Conservation (phyloP, 768 basidiomycete genomes). For the Boletellus ananas region DNA sequence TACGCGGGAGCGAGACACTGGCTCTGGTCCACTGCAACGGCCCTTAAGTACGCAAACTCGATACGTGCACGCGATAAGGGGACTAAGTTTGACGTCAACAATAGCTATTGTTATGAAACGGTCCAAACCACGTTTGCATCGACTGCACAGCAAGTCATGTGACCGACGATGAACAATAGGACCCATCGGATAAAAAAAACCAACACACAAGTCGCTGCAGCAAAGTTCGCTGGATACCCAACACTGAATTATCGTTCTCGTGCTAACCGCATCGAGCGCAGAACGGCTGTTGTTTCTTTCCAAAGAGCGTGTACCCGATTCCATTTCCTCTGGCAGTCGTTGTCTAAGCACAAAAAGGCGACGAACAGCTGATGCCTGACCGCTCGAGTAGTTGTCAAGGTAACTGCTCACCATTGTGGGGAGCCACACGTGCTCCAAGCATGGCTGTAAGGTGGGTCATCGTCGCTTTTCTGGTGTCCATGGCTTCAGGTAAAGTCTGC, state of each 20-base stretch:
- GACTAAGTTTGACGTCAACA: conserved; percentile 19
- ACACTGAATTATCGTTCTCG: conserved; percentile 1
- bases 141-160: conserved; percentile 17
- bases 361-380: not conserved
- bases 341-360: conserved; percentile 1
- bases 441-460: not conserved
- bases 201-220: conserved; percentile 5
- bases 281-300: conserved; percentile 12
- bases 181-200: conserved; percentile 1
- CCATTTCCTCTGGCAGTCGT: not conserved
- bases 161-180: conserved; percentile 26
- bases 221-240: conserved; percentile 8
- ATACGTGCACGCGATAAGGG: conserved; percentile 4
- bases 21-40: conserved; percentile 1
- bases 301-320: not conserved
- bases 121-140: not conserved
- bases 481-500: conserved; percentile 37
- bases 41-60: conserved; percentile 19
- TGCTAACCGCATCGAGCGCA: conserved; percentile 2
- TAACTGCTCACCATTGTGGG: conserved; percentile 6
- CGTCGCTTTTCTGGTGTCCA: conserved; percentile 19
- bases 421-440: not conserved
- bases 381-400: not conserved
- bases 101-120: conserved; percentile 25
- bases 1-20: conserved; percentile 15